Evolutionary conservation across 371 early-diverging fungal genomes (phyloP), one percentile per base, ranked within the genome.

Genomic region (Nematocida sp.): DNA sequence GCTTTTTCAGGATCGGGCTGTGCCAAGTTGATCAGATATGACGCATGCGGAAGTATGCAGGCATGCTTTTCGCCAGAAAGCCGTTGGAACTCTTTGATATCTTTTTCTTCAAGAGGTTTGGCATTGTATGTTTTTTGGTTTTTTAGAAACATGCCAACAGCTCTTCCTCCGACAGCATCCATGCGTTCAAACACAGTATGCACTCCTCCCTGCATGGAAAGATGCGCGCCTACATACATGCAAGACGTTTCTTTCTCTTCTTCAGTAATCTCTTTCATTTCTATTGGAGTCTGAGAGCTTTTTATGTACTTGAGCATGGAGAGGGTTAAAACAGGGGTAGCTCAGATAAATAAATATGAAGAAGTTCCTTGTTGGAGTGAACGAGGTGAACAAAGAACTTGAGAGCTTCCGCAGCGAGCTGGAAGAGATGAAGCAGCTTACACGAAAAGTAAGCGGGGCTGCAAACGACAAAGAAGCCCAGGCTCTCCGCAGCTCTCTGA

Each of bases 1-100:
- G 79, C 50, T 60, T 81, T 83, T 36, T 80, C 85, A 23, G 63
- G 53, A 63, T 86, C 86, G 0, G 83, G 84, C 78, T 85, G 86
- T 1, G 85, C 87, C 11, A 88, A 63, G 77, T 88, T 88, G 31
- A 87, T 82, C n/a, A 88, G 80, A 70, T 88, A 88, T 27, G 83
- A 83, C 2, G 86, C 87, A 76, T 88, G 88, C 2, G 87, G 87
- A 8, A 88, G 63, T 27, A 87, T 51, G 5, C 66, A 13, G 21
- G 79, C 77, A 4, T 77, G 64, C 52, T 57, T 70, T 0, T 52
- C 41, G 25, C 76, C 55, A 15, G 56, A 56, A 37, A 36, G 56
- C 37, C 51, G 49, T 41, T 52, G 76, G 53, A 80, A 83, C 29
- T 63, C 63, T n/a, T 37, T 7, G 38, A 78, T 58, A 8, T 36